Evolutionary conservation across 352 stramenopile genomes (phyloP), one percentile per base, ranked within the genome.

Genomic region (Phytopythium cucurbitacearum): DNA sequence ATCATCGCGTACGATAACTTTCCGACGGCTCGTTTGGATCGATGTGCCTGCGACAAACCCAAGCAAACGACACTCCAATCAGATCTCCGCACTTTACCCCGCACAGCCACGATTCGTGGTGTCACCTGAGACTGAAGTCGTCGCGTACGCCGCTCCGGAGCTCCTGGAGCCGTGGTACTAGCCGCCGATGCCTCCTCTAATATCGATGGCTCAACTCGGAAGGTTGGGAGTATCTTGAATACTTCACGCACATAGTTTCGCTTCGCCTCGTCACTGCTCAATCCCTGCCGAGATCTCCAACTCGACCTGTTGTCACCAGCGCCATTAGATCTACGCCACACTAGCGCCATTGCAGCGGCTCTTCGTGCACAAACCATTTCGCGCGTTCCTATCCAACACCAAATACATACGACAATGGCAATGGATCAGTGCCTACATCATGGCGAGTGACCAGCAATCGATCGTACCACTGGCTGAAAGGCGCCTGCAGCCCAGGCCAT

Each of bases 161-260:
- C 21, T 15, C 21, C 36, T 39, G 21, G 11, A 16, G 28, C 3
- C 3, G 10, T 33, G 6, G 34, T 12, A 21, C 5, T 15, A 37
- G 21, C 28, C 4, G 3, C 28, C 5, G 13, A 4, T 28, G 11
- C n/a, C 13, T 9, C 13, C 9, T 28, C 13, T 13, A 16, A 12
- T 10, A 3, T 46, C 7, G 16, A 8, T n/a, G 42, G 42, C 8
- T 36, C 7, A 44, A 72, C 70, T 50, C 67, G 59, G 53, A 87
- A 82, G 39, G 13, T 69, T 16, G 73, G 67, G 28, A 86, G 45
- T 8, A 86, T 44, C 58, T 76, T 64, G 16, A 80, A 63, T 8
- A 86, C 73, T 48, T 76, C 53, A 12, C 76, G 50, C 41, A 86
- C 65, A 52, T 87, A 89, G 16, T 65, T 76, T 1, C 62, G 72